These are phyloP conservation scores for Acer negundo DNA, from an alignment of 345 rosid species.

Conservation along the genomic window DNA sequence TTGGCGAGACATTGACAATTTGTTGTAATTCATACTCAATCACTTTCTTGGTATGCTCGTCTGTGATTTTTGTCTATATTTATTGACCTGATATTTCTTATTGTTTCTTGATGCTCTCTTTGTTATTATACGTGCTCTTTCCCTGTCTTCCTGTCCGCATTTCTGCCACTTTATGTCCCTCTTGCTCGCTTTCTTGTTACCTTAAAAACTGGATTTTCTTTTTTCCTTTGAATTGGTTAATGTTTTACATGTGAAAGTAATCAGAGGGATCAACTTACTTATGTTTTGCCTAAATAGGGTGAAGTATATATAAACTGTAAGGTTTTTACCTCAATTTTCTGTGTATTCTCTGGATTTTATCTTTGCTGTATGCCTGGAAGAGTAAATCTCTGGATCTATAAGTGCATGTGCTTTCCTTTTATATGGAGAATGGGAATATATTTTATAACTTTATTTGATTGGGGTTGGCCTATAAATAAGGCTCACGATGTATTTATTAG, in stretches of 20 bases:
- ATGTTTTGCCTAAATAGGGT: background rate
- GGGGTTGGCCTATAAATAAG: no score
- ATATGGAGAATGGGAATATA: no score
- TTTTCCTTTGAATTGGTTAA: no score
- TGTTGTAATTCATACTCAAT: background rate
- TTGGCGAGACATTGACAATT: background rate
- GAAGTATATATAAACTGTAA: no score
- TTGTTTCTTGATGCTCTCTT: background rate
- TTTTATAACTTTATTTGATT: no score
- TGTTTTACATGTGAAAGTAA: background rate
- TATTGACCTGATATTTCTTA: background rate
- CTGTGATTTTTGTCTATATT: background rate
- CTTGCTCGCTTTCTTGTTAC: no score
- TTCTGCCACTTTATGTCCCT: no score
- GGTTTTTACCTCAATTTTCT: background rate
- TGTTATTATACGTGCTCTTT: background rate
- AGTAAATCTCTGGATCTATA: background rate
- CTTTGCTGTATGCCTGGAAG: background rate
- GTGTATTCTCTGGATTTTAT: conserved; percentile 2
- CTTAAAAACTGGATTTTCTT: background rate
- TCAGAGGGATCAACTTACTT: background rate
- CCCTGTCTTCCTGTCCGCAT: no score
- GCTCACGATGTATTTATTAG: no score
- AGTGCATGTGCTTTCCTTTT: no score
- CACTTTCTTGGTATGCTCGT: background rate